These are phyloP conservation scores for Lentinula boryana DNA, from an alignment of 768 basidiomycete species.

Conservation along the genomic window DNA sequence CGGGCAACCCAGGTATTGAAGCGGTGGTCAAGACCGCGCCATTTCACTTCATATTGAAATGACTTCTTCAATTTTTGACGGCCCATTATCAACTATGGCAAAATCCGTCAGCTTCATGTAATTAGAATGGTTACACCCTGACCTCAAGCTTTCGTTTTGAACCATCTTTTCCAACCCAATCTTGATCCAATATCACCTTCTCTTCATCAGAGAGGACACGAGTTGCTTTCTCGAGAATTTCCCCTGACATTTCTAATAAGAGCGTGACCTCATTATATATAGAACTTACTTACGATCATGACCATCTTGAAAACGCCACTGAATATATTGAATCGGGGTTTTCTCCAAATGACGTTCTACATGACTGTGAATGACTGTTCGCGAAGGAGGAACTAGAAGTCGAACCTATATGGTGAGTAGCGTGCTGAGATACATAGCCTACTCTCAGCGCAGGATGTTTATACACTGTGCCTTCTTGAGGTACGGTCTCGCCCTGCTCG, in stretches of 20 bases:
- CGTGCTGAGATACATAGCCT: slow-evolving; percentile 97
- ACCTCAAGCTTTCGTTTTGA: slow-evolving; percentile 90
- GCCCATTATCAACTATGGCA: slow-evolving; percentile 72
- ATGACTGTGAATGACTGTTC: slow-evolving; percentile 2
- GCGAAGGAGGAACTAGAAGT: slow-evolving; percentile 7
- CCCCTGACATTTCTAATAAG: slow-evolving; percentile 41
- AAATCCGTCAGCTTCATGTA: background rate
- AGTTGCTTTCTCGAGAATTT: slow-evolving; percentile 86
- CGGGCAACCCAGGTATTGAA: slow-evolving; percentile 91
- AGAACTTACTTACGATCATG: slow-evolving; percentile 70
- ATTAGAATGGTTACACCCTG: slow-evolving; percentile 12
- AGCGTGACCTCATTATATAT: slow-evolving; percentile 3
- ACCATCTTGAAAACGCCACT: slow-evolving; percentile 99
- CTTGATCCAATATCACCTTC: slow-evolving; percentile 66
- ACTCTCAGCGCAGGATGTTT: slow-evolving; percentile 93
- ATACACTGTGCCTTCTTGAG: slow-evolving; percentile 88
- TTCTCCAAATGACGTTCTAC: slow-evolving; percentile 91
- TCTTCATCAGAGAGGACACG: slow-evolving; percentile 90
- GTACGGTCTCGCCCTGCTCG: slow-evolving; percentile 77
- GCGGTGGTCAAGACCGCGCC: slow-evolving; percentile 77
- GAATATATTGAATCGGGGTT: slow-evolving; percentile 94
- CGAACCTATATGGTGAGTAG: slow-evolving; percentile 89
- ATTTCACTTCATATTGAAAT: slow-evolving; percentile 90
- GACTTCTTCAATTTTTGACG: slow-evolving; percentile 97
- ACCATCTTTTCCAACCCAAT: slow-evolving; percentile 90